Conservation (phyloP, 331 rosid species). For the Rhamnella rubrinervis region DNA sequence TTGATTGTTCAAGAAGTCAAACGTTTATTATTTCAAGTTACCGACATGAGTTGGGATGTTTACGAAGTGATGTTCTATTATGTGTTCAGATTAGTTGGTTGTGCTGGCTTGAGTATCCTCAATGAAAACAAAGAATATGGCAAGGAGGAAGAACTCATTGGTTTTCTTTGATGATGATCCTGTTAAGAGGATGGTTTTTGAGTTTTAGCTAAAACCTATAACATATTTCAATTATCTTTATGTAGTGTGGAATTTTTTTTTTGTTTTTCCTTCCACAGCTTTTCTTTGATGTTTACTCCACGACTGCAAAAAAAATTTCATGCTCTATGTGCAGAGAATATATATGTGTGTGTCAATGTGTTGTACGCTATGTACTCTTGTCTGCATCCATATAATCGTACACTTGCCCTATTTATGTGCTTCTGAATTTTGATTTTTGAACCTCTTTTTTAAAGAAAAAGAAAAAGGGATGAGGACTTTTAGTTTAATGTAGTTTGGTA, state of each 20-base stretch:
- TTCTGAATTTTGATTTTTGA: too few relatives aligned
- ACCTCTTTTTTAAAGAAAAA: too few relatives aligned
- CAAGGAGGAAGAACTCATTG: constrained; percentile 64
- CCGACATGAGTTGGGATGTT: not conserved
- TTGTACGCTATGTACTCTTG: too few relatives aligned
- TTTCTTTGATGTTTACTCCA: too few relatives aligned
- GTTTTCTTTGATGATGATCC: constrained; percentile 93
- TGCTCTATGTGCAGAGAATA: constrained; percentile 79
- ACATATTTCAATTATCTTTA: not conserved
- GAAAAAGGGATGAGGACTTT: not conserved
- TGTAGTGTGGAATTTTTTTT: not conserved
- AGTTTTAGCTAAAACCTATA: not conserved
- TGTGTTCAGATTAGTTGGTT: constrained; percentile 24
- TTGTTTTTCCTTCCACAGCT: too few relatives aligned
- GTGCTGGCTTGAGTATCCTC: constrained; percentile 31
- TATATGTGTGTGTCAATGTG: not conserved
- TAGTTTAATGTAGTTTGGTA: not conserved
- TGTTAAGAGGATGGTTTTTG: constrained; percentile 72
- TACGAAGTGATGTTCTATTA: constrained; percentile 2
- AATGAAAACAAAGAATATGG: constrained; percentile 38
- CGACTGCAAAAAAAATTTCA: too few relatives aligned
- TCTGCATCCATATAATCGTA: not conserved
- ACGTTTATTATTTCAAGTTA: not conserved
- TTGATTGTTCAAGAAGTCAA: not conserved
- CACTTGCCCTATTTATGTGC: too few relatives aligned